Evolutionary conservation across 805 yeast species (phyloP).

Genomic region (Isabelozyma pseudorhagii): DNA sequence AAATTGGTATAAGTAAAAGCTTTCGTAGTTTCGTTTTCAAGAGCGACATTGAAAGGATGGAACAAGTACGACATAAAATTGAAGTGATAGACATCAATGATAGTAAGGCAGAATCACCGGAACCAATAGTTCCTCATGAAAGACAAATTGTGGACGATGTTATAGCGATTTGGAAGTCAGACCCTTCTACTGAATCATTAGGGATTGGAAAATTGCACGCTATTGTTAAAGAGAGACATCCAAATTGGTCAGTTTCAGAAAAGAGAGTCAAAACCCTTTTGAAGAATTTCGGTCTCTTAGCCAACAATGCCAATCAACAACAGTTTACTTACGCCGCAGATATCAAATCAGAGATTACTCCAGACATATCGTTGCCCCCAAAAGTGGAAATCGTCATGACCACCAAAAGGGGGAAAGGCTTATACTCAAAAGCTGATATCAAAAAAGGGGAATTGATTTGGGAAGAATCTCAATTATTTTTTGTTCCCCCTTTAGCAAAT

Average conservation of each 20-base stretch:
- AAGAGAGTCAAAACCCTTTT: conserved; percentile 53
- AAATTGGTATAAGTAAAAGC: no score
- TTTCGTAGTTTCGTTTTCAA: no score
- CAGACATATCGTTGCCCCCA: conserved; percentile 38
- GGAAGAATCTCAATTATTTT: conserved; percentile 58
- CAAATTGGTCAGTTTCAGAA: conserved; percentile 62
- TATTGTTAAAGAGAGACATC: conserved; percentile 47
- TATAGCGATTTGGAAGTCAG: conserved; percentile 65
- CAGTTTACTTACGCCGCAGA: conserved; percentile 51
- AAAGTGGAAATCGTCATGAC: conserved; percentile 48
- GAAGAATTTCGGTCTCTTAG: conserved; percentile 52
- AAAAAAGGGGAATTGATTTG: conserved; percentile 54
- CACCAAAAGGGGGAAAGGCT: conserved; percentile 56
- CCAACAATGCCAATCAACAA: conserved; percentile 23
- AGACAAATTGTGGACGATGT: conserved; percentile 59
- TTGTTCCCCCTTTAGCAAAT: conserved; percentile 67
- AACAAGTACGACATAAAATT: conserved; percentile 4
- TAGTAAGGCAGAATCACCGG: conserved; percentile 13
- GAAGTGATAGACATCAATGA: conserved; percentile 40
- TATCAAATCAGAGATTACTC: conserved; percentile 50
- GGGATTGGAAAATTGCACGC: conserved; percentile 54
- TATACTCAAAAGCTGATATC: conserved; percentile 50
- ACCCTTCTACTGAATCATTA: conserved; percentile 57
- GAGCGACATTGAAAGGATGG: neutral
- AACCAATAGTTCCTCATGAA: conserved; percentile 49